Evolutionary conservation across 1,284 basidiomycete genomes (phyloP), one percentile per base, ranked within the genome.

Genomic region (Fomitopsis betulina): DNA sequence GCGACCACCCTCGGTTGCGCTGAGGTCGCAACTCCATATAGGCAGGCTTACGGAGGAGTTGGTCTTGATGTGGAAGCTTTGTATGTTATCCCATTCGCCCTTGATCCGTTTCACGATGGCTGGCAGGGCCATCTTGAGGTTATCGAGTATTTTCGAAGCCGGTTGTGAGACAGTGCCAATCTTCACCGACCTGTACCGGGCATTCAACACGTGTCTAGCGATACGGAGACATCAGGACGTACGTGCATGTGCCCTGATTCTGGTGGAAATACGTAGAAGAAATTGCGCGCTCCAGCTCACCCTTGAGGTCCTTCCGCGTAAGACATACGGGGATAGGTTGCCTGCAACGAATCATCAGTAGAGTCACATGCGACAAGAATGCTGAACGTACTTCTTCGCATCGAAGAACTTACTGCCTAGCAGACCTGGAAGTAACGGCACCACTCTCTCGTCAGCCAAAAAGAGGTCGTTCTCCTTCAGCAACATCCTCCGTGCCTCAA

Each of bases 261-360:
- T 94, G 92, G 71, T 94, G 87, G 86, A 95, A 93, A 73, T 96
- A 97, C 0, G 96, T 96, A 15, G 93, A 93, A 7, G 86, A 86
- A 62, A 99, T 88, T 12, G 96, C 96, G 40, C 86, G 84, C 69
- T 96, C 94, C 5, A 99, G 82, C 69, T 98, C 94, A 40, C 80
- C 81, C 72, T 96, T 96, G 60, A 98, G 78, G 72, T 95, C 89
- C 69, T 94, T 95, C 51, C 88, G 86, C 13, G 81, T 86, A 53
- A 99, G 69, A 66, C 86, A 88, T 40, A 98, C 95, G 1, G 96
- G 93, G 53, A 98, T 92, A 2, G 96, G 96, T 72, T 96, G 92
- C 75, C 94, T 96, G 53, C 10, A 39, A 21, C 32, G 35, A n/a
- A 45, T 54, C 42, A 25, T 60, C 47, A 56, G n/a, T 27, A 32